phyloP scores from a whole-genome alignment of 1,139 yeast genomes.

The Saccharomyces hybrid region DNA sequence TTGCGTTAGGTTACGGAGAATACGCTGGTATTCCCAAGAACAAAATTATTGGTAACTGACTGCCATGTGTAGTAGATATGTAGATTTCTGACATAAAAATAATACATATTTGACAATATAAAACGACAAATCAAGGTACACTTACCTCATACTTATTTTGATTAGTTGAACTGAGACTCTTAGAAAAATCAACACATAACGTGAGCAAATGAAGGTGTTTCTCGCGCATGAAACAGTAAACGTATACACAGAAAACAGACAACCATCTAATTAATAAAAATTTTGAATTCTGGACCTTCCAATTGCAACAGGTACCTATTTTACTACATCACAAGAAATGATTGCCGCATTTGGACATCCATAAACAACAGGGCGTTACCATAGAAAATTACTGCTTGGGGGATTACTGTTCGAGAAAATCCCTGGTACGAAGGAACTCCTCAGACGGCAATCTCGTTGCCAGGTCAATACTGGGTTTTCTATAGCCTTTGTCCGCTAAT shows the following conservation, averaged over 20 bases:
- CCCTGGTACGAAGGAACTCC: background rate
- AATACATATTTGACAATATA: no score
- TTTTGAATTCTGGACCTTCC: background rate
- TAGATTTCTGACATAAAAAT: background rate
- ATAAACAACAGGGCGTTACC: background rate
- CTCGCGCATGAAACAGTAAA: no score
- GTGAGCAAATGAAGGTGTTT: no score
- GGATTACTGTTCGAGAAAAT: background rate
- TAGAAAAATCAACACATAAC: no score
- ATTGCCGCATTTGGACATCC: background rate
- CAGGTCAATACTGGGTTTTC: background rate
- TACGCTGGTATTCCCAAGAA: constrained; percentile 81
- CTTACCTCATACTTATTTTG: no score
- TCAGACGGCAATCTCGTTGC: background rate
- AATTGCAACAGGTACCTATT: background rate
- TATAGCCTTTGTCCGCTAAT: background rate
- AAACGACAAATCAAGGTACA: no score
- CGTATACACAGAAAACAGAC: background rate
- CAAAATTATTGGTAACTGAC: constrained; percentile 14
- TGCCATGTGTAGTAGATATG: background rate
- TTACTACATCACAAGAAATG: background rate
- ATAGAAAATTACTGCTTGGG: background rate
- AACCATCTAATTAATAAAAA: background rate
- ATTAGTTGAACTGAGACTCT: no score
- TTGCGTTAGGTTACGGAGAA: constrained; percentile 84